Conservation (phyloP, 106 monocot species). For the Dioscorea alata region DNA sequence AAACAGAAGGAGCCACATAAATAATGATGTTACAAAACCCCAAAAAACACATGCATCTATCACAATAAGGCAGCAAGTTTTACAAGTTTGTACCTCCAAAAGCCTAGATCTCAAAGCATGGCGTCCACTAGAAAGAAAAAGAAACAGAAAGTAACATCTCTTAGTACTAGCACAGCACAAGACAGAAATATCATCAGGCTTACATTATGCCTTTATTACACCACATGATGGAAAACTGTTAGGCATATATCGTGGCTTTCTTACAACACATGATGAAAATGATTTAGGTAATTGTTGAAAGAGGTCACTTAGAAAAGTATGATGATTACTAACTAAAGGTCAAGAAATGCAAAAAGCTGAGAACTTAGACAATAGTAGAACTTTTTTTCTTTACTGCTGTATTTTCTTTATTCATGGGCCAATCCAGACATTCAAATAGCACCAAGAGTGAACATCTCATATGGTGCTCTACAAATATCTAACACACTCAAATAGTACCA, state of each 20-base stretch:
- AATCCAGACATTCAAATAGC: no score
- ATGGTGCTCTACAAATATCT: no score
- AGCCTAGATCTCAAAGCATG: slow-evolving; percentile 81
- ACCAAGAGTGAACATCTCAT: no score
- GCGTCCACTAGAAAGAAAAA: slow-evolving; percentile 63
- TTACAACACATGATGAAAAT: no score
- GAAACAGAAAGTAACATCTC: background rate
- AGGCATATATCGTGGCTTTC: background rate
- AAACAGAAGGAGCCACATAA: slow-evolving; percentile 5
- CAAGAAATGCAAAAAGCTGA: background rate
- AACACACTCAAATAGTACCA: no score
- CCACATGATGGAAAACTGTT: background rate
- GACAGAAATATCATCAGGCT: background rate
- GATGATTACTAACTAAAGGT: background rate
- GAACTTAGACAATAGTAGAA: background rate
- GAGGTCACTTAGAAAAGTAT: background rate
- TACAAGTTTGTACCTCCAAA: slow-evolving; percentile 62
- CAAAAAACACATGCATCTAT: background rate
- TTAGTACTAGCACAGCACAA: background rate
- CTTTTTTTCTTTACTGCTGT: no score
- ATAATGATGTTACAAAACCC: background rate
- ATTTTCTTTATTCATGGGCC: no score
- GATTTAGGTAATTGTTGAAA: background rate
- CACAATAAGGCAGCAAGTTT: background rate
- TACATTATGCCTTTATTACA: background rate